Percentiles rank a stretch among this genome's conserved stretches.
phyloP scores from a whole-genome alignment of 768 basidiomycete species.

The Termitomyces sp. region DNA sequence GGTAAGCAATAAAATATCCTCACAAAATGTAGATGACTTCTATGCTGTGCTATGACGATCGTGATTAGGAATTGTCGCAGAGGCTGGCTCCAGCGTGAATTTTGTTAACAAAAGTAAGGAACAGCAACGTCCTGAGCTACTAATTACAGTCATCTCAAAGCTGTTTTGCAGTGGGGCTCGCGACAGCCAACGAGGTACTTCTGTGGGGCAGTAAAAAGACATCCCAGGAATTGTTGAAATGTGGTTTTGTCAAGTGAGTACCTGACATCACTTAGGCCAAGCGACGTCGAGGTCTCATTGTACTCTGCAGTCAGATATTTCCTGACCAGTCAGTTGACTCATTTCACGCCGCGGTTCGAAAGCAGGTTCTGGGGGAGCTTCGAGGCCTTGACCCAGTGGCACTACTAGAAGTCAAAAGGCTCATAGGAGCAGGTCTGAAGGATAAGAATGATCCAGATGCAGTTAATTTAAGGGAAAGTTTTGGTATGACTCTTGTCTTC shows the following conservation, averaged over 20 bases:
- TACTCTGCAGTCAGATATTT: slow-evolving; percentile 50
- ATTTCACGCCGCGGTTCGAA: slow-evolving; percentile 53
- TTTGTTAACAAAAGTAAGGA: slow-evolving; percentile 63
- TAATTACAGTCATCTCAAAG: background rate
- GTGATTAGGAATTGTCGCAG: slow-evolving; percentile 54
- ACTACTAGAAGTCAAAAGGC: slow-evolving; percentile 47
- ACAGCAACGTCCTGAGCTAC: background rate
- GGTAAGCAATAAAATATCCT: slow-evolving; percentile 29
- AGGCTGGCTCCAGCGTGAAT: slow-evolving; percentile 67
- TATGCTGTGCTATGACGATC: background rate
- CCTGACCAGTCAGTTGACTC: slow-evolving; percentile 45
- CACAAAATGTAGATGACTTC: slow-evolving; percentile 6
- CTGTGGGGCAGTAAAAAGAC: slow-evolving; percentile 67
- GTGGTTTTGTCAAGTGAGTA: slow-evolving; percentile 66
- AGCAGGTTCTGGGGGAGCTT: slow-evolving; percentile 49
- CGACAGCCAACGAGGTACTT: slow-evolving; percentile 68
- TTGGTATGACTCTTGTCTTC: slow-evolving; percentile 31
- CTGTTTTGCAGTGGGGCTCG: slow-evolving; percentile 54
- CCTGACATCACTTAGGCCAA: background rate
- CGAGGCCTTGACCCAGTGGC: slow-evolving; percentile 56
- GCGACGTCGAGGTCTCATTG: background rate
- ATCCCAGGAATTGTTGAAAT: slow-evolving; percentile 53
- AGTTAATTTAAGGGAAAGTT: slow-evolving; percentile 66
- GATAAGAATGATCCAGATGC: slow-evolving; percentile 66
- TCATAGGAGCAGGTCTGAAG: slow-evolving; percentile 52